Base-by-base conservation (phyloP, 164 flowering plant species). In the Aristolochia contorta region DNA sequence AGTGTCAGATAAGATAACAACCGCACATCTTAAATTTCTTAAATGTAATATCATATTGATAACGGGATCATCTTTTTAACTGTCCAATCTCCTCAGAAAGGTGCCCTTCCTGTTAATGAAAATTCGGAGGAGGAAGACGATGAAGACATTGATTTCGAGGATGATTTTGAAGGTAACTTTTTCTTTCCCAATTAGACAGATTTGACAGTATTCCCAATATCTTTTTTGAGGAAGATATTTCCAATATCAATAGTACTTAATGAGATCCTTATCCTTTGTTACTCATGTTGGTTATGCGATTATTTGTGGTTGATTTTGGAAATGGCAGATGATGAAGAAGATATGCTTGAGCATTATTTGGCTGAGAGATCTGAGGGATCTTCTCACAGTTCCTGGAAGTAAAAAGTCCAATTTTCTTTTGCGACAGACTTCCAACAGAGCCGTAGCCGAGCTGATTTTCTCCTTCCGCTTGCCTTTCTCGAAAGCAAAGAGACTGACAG, bases 331-430 rank as follows among this genome's bases (percentile, higher is more conserved):
- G 99, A 90, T 72, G 99, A 93, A 77, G 96, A 89, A 22, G 97
- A 90, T 66, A 88, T 93, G 97, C 87, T 93, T 27, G 96, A 93
- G 77, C 97, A 90, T 71, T 90, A 86, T 73, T 67, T 93, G 75
- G 93, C 95, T 16, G 91, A 89, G 74, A 80, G 78, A 66, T 61
- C 85, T 15, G 95, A 86, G 52, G 56, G 75, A 23, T 76, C 80
- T 12, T 23, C 84, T 25, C 82, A 82, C 10, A 23, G 56, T 67
- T 77, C 75, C 1, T 63, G 52, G 65, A 78, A 57, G 55, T 65
- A 55, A 65, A 27, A 22, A 16, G 16, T 23, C 7, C 22, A 22
- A n/a, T 50, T 18, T 16, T n/a, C 18, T 50, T 16, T 19, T n/a
- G 54, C 21, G 22, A 50, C 7, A 37, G 9, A 37, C 43, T 37